Evolutionary conservation across 176 grass and related monocot genomes (phyloP), one percentile per base, ranked within the genome.

Genomic region (Hordeum marinum): DNA sequence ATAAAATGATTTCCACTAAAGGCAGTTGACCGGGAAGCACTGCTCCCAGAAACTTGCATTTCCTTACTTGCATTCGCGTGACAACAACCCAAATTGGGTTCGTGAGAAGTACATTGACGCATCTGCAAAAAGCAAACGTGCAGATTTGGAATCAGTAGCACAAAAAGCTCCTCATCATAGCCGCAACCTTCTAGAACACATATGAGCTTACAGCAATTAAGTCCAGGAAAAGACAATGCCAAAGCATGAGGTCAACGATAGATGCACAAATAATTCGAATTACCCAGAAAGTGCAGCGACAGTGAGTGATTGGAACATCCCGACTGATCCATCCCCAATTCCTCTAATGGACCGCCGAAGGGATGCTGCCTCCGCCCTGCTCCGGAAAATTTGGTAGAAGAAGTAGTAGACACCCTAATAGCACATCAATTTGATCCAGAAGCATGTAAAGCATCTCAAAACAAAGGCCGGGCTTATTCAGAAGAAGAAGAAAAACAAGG

Each of bases 71-170:
- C 96, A 98, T 92, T 25, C 96, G 83, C 81, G 93, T 93, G 68
- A 98, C 96, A 82, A 82, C 66, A 32, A 98, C 91, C 93, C 96
- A 98, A 62, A 98, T 95, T 42, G 93, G 96, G 82, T 98, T 98
- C 68, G 96, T 98, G 82, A 98, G 64, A 72, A 98, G 73, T 39
- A 98, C 96, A 92, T 98, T 96, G 67, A 96, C 86, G 4, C 96
- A 96, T 87, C 93, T 98, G 89, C 85, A 69, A 77, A 74, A 60
- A 63, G n/a, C 24, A 50, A 80, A 54, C 0, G 54, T 21, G 14
- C 4, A 68, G 40, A 36, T 66, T 35, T 37, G 24, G n/a, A 7
- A 72, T 41, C 20, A 92, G 15, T 3, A 78, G 5, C 40, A 82
- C 26, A 40, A 14, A 68, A 78, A 45, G 70, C 20, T 36, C 66